phyloP scores from a whole-genome alignment of 371 early-diverging fungal genomes.

The Mortierella sp. region DNA sequence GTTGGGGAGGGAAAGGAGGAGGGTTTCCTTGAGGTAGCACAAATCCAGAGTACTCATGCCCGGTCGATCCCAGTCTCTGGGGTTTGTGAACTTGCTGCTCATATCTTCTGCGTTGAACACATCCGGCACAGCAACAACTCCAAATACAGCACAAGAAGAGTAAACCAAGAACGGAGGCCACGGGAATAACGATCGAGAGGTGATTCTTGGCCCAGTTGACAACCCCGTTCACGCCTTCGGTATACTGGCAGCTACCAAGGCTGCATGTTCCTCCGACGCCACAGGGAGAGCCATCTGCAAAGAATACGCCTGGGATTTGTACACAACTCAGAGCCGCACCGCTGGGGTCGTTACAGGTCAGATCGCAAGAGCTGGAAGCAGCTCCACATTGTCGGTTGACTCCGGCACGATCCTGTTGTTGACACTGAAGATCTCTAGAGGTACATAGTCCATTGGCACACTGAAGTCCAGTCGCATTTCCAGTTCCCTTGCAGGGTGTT shows the following conservation, averaged over 20 bases:
- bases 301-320: slow-evolving; percentile 78
- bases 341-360: slow-evolving; percentile 75
- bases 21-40: slow-evolving; percentile 8
- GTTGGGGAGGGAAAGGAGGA: slow-evolving; percentile 20
- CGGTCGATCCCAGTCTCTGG: slow-evolving; percentile 11
- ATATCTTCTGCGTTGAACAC: slow-evolving; percentile 20
- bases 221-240: slow-evolving; percentile 61
- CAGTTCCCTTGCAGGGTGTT: slow-evolving; percentile 64
- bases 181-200: slow-evolving; percentile 64
- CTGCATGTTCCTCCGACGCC: slow-evolving; percentile 78
- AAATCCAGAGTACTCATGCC: slow-evolving; percentile 6
- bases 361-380: slow-evolving; percentile 70
- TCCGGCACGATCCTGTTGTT: slow-evolving; percentile 66
- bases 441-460: slow-evolving; percentile 95
- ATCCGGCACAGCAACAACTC: slow-evolving; percentile 61
- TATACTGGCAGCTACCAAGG: slow-evolving; percentile 59
- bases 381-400: slow-evolving; percentile 40
- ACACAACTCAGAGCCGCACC: slow-evolving; percentile 66
- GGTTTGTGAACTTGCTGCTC: slow-evolving; percentile 12
- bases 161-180: slow-evolving; percentile 63
- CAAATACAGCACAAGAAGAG: slow-evolving; percentile 64
- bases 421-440: slow-evolving; percentile 86
- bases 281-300: slow-evolving; percentile 92
- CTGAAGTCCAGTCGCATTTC: slow-evolving; percentile 53
- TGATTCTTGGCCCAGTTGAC: slow-evolving; percentile 62